Conservation (phyloP, 495 filamentous ascomycete genomes). For the Aspergillus haitiensis region DNA sequence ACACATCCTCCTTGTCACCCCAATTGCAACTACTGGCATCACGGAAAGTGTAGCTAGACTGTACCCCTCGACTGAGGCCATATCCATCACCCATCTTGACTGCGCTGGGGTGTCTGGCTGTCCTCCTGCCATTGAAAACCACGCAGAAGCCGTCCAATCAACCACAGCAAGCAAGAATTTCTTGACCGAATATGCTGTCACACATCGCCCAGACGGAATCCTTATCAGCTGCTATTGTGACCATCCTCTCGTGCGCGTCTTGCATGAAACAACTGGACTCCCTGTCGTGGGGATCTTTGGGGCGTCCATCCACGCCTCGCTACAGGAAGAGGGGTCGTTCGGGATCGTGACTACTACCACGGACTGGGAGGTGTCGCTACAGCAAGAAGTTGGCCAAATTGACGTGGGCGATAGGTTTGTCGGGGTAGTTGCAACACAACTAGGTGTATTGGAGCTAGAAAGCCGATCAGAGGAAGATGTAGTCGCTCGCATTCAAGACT, state of each 20-base stretch:
- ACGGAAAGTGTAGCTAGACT: not conserved
- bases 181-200: not conserved
- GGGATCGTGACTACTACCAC: slow-evolving; percentile 1
- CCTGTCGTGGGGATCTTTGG: not conserved
- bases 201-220: not conserved
- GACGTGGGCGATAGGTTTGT: not conserved
- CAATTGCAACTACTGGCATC: not conserved
- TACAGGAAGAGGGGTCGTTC: not conserved
- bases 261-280: not conserved
- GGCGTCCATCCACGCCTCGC: not conserved
- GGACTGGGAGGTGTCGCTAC: not conserved
- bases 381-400: not conserved
- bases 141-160: slow-evolving; percentile 3
- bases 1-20: not conserved
- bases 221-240: not conserved
- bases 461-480: not conserved
- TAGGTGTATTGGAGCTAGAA: not conserved
- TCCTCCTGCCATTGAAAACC: not conserved
- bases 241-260: not conserved
- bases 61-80: not conserved
- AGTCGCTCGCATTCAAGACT: not conserved
- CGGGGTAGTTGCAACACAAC: not conserved
- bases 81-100: not conserved
- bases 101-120: not conserved
- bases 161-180: not conserved